Percentiles rank a stretch among this genome's conserved stretches.
phyloP scores from a whole-genome alignment of 2,329 filamentous ascomycete species.

The Calonectria henricotiae region DNA sequence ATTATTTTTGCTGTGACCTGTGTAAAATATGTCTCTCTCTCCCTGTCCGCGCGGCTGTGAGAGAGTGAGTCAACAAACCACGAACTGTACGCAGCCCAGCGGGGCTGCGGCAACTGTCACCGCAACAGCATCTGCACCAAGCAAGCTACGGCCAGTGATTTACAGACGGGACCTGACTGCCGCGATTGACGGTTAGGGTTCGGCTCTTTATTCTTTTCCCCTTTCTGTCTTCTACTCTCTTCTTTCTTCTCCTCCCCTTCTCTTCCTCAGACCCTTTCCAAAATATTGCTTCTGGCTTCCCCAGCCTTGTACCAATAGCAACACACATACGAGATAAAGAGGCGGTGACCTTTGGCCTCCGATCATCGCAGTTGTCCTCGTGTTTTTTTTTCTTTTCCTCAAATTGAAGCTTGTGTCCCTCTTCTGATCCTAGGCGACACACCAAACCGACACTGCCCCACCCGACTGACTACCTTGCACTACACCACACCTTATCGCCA shows the following conservation, averaged over 20 bases:
- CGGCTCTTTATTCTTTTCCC: conserved; percentile 24
- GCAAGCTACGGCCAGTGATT: conserved; percentile 18
- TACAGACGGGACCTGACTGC: conserved; percentile 22
- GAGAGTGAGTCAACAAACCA: conserved; percentile 26
- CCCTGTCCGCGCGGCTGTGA: conserved; percentile 10
- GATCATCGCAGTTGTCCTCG: background rate
- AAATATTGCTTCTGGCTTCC: background rate
- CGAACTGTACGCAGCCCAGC: conserved; percentile 17
- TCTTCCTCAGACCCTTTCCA: conserved; percentile 19
- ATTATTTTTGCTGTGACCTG: background rate
- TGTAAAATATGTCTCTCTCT: conserved; percentile 21
- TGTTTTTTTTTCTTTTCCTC: background rate
- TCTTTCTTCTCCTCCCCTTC: conserved; percentile 18
- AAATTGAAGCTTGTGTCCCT: conserved; percentile 11
- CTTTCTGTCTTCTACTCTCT: conserved; percentile 15
- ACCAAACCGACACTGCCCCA: conserved; percentile 39
- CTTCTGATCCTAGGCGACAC: conserved; percentile 29
- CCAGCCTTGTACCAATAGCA: conserved; percentile 7
- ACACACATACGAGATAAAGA: background rate
- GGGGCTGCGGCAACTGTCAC: conserved; percentile 19
- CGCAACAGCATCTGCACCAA: conserved; percentile 20
- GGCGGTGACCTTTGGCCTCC: background rate
- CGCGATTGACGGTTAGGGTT: conserved; percentile 24
- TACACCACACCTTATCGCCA: conserved; percentile 44
- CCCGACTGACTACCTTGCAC: conserved; percentile 38